A percentile compares a stretch with the other conserved stretches of the same genome.
phyloP scores from a whole-genome alignment of 75 land plant species.

The Pseudotsuga menziesii region DNA sequence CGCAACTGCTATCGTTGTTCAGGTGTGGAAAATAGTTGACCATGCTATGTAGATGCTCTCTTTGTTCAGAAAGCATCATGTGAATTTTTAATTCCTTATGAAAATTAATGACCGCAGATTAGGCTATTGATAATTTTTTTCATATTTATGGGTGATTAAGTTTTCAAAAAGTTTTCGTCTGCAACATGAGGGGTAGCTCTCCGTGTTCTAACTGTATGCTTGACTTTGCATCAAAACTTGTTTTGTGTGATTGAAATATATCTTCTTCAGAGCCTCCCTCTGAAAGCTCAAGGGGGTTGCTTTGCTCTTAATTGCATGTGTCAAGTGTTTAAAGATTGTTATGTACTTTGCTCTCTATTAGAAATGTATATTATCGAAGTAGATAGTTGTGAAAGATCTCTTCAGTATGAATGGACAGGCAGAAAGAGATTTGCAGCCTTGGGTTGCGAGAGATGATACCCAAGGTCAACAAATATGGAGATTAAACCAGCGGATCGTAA shows the following conservation, averaged over 20 bases:
- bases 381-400: not conserved
- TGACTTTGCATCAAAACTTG: not conserved
- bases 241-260: not conserved
- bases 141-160: not conserved
- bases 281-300: not conserved
- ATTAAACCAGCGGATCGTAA: constrained; percentile 79
- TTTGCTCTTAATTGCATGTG: not conserved
- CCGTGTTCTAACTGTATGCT: not conserved
- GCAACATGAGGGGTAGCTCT: not conserved
- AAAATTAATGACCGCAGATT: not conserved
- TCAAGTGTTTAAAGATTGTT: not conserved
- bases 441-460: constrained; percentile 62
- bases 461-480: constrained; percentile 65
- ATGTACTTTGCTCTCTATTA: not conserved
- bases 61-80: not conserved
- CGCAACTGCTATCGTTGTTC: constrained; percentile 70
- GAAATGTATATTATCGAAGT: not conserved
- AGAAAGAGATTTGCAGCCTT: constrained; percentile 78
- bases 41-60: constrained; percentile 6
- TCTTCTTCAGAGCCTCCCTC: too few relatives aligned
- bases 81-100: not conserved
- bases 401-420: constrained; percentile 46
- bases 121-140: not conserved
- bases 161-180: not conserved
- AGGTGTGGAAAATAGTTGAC: constrained; percentile 35